phyloP scores from a whole-genome alignment of 1,139 yeast species.

The Suzukiozyma palmioleophila region DNA sequence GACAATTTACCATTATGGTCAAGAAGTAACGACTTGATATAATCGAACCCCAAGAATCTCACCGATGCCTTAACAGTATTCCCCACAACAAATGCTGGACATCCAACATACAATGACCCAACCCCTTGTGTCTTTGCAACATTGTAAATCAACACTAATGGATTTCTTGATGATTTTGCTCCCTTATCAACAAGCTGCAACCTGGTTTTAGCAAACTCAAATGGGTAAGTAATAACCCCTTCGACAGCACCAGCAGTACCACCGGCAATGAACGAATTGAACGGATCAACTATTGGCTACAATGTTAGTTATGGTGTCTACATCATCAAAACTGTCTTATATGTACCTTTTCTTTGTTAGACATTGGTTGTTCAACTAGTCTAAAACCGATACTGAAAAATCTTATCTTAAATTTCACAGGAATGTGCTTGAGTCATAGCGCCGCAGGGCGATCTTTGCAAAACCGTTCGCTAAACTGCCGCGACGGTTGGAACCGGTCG shows the following conservation, averaged over 20 bases:
- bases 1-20: slow-evolving; percentile 85
- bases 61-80: slow-evolving; percentile 95
- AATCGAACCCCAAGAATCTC: slow-evolving; percentile 87
- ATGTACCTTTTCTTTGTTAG: background rate
- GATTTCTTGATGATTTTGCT: slow-evolving; percentile 71
- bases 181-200: slow-evolving; percentile 76
- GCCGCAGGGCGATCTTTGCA: too few species aligned
- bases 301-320: slow-evolving; percentile 2
- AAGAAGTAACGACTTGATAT: slow-evolving; percentile 68
- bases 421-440: too few species aligned
- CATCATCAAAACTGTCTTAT: background rate
- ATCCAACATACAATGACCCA: slow-evolving; percentile 82
- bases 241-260: slow-evolving; percentile 94
- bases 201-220: slow-evolving; percentile 94
- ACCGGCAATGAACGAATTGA: slow-evolving; percentile 84
- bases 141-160: slow-evolving; percentile 70
- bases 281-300: slow-evolving; percentile 41
- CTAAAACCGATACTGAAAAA: too few species aligned
- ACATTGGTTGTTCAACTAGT: background rate
- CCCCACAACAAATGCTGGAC: slow-evolving; percentile 95
- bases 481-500: too few species aligned
- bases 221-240: slow-evolving; percentile 88
- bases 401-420: too few species aligned
- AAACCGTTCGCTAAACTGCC: too few species aligned
- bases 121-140: slow-evolving; percentile 79